A percentile compares a stretch with the other conserved stretches of the same genome.
Evolutionary conservation across 768 basidiomycete genomes (phyloP).

Genomic region (Phylloporus sp.): DNA sequence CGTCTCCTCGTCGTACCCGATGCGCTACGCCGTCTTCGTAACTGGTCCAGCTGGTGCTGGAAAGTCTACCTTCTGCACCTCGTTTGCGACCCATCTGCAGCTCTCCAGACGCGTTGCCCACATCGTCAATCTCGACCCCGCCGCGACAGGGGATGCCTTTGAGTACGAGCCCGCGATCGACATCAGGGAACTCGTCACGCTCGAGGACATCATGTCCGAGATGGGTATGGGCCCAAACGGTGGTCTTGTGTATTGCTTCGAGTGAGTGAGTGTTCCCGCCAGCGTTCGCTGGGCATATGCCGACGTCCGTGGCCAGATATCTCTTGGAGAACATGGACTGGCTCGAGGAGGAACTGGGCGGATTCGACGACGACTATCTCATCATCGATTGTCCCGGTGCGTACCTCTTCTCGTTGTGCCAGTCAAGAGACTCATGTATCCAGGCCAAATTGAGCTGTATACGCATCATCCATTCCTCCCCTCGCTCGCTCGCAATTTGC

Average conservation of each 20-base stretch:
- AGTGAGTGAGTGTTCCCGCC: constrained; percentile 70
- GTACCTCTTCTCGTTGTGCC: constrained; percentile 10
- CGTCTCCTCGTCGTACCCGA: constrained; percentile 25
- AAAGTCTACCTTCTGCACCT: constrained; percentile 89
- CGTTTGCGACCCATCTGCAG: constrained; percentile 86
- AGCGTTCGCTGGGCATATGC: background rate
- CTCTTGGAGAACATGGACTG: constrained; percentile 96
- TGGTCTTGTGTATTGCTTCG: constrained; percentile 96
- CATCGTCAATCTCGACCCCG: constrained; percentile 96
- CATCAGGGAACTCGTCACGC: constrained; percentile 86
- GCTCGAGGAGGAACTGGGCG: constrained; percentile 94
- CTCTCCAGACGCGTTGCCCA: constrained; percentile 80
- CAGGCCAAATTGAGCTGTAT: constrained; percentile 97
- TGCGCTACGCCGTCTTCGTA: constrained; percentile 87
- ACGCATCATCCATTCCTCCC: constrained; percentile 98
- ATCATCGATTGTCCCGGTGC: constrained; percentile 88
- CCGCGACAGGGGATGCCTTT: constrained; percentile 80
- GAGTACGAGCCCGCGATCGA: constrained; percentile 92
- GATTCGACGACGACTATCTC: constrained; percentile 94
- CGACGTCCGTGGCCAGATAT: constrained; percentile 56
- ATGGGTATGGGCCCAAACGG: constrained; percentile 96
- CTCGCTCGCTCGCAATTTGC: constrained; percentile 72
- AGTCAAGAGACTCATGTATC: constrained; percentile 6
- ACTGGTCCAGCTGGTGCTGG: constrained; percentile 98
- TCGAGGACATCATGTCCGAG: constrained; percentile 96